phyloP scores from a whole-genome alignment of 768 basidiomycete genomes.

The Termitomyces sp. region DNA sequence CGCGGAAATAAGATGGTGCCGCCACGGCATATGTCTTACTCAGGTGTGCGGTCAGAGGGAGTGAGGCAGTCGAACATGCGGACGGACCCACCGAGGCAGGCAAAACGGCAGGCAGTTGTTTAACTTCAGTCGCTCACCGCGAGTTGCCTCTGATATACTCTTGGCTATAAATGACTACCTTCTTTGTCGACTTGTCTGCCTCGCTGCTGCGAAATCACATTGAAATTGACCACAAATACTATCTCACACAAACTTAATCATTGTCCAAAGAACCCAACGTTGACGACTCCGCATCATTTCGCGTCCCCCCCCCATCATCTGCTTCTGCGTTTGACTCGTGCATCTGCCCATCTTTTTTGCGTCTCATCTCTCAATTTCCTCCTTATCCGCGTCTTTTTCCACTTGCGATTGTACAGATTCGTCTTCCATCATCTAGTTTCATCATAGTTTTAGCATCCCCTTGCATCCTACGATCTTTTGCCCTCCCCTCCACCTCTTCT shows the following conservation, averaged over 20 bases:
- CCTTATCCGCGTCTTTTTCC: not conserved
- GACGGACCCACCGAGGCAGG: conserved; percentile 7
- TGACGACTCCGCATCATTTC: not conserved
- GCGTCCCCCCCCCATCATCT: not conserved
- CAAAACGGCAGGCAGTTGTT: conserved; percentile 11
- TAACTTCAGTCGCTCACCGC: conserved; percentile 2
- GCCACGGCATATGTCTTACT: conserved; percentile 10
- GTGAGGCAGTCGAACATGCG: conserved; percentile 9
- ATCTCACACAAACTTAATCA: conserved; percentile 1
- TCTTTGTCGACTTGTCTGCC: too few relatives aligned
- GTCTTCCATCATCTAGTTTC: not conserved
- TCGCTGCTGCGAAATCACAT: not conserved
- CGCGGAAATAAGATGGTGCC: conserved; percentile 5
- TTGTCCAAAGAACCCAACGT: not conserved
- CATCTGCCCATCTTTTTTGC: conserved; percentile 1
- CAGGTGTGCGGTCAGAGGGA: conserved; percentile 10
- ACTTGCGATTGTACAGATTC: conserved; percentile 11
- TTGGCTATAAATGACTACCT: not conserved
- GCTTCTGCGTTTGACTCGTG: conserved; percentile 1
- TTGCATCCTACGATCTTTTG: conserved; percentile 6
- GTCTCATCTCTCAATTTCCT: not conserved
- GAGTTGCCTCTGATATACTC: not conserved
- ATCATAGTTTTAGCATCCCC: not conserved
- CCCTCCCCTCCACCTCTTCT: not conserved
- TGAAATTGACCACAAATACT: conserved; percentile 7